Evolutionary conservation across 257 asterid genomes (phyloP).

Genomic region (Capsicum chinense): DNA sequence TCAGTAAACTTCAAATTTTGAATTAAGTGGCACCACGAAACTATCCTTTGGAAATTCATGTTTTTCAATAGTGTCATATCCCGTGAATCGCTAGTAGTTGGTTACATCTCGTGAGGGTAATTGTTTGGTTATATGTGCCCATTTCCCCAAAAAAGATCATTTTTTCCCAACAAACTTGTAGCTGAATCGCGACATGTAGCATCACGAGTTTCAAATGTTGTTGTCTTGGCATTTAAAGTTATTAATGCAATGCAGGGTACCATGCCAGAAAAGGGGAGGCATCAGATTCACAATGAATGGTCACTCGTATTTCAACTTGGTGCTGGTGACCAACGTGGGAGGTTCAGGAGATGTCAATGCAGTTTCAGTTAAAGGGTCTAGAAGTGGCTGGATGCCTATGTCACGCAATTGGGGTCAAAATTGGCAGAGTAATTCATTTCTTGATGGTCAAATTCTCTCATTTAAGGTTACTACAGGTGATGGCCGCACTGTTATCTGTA

Average conservation of each 20-base stretch:
- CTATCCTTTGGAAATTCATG: not conserved
- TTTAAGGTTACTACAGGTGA: slow-evolving; percentile 33
- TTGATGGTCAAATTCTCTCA: slow-evolving; percentile 26
- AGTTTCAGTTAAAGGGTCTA: slow-evolving; percentile 19
- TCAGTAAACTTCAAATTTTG: too few species aligned
- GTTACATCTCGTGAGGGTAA: not conserved
- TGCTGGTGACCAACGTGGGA: slow-evolving; percentile 26
- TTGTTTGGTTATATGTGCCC: not conserved
- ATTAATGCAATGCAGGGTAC: slow-evolving; percentile 32
- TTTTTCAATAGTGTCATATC: not conserved
- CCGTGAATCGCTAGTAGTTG: not conserved
- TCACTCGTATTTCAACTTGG: slow-evolving; percentile 29
- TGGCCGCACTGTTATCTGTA: slow-evolving; percentile 24
- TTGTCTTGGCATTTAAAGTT: too few species aligned
- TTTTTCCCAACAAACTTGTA: not conserved
- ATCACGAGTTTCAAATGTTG: not conserved
- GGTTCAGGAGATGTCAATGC: slow-evolving; percentile 31
- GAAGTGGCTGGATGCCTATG: slow-evolving; percentile 23
- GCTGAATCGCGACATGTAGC: not conserved
- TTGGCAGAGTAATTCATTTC: slow-evolving; percentile 30
- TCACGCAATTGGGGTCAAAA: slow-evolving; percentile 35
- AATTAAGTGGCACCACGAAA: too few species aligned
- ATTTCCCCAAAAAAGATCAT: not conserved
- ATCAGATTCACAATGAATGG: slow-evolving; percentile 33
- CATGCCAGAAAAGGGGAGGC: slow-evolving; percentile 30